Conservation (phyloP, 495 filamentous ascomycete species). For the Niebla homalea region DNA sequence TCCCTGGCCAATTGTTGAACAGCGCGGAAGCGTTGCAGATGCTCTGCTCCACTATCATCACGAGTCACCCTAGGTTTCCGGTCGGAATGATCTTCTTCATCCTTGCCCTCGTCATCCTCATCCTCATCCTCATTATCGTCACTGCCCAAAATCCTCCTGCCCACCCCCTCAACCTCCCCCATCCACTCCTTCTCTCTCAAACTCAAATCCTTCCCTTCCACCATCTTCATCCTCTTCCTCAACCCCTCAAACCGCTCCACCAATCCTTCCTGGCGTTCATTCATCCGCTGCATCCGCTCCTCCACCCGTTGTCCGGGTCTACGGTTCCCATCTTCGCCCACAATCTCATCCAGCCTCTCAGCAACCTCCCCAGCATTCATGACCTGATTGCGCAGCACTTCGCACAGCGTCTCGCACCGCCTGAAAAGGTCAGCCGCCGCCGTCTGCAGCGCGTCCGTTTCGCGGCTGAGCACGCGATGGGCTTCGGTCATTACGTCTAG, state of each 20-base stretch:
- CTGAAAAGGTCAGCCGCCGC: slow-evolving; percentile 76
- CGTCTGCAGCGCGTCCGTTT: slow-evolving; percentile 57
- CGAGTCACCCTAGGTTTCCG: no score
- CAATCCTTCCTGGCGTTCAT: slow-evolving; percentile 45
- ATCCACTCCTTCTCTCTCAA: slow-evolving; percentile 59
- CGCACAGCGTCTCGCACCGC: slow-evolving; percentile 56
- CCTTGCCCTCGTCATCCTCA: slow-evolving; percentile 7
- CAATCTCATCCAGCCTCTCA: slow-evolving; percentile 49
- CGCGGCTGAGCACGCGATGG: slow-evolving; percentile 57
- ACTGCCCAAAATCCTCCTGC: slow-evolving; percentile 19
- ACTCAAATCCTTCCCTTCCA: slow-evolving; percentile 50
- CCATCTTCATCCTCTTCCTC: slow-evolving; percentile 43
- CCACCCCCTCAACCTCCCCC: slow-evolving; percentile 45
- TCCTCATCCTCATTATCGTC: slow-evolving; percentile 19
- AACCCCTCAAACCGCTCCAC: slow-evolving; percentile 50
- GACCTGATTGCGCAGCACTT: slow-evolving; percentile 61
- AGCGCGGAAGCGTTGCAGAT: slow-evolving; percentile 2
- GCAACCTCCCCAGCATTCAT: slow-evolving; percentile 53
- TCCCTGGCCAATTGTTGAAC: slow-evolving; percentile 9
- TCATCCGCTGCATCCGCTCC: slow-evolving; percentile 44
- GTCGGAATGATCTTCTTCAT: not conserved
- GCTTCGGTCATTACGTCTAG: slow-evolving; percentile 63
- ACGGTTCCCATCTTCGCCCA: slow-evolving; percentile 44
- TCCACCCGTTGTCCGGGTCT: slow-evolving; percentile 34
- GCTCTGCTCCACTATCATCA: not conserved